Percentiles rank a stretch among this genome's conserved stretches.
Evolutionary conservation across 2,329 filamentous ascomycete genomes (phyloP).

Genomic region (Macrophomina phaseolina): DNA sequence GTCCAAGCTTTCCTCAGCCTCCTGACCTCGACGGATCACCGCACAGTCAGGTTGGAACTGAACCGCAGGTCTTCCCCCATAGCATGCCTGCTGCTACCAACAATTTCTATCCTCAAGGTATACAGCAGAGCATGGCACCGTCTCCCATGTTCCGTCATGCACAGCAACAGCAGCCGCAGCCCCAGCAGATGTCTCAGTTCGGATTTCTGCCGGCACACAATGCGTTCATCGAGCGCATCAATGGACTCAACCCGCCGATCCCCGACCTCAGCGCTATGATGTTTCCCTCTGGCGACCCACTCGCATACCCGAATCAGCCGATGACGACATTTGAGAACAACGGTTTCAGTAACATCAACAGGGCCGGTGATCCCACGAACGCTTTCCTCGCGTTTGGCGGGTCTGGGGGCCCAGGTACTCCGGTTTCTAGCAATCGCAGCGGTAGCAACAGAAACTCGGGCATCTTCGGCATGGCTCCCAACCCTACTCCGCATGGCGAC

Average conservation of each 20-base stretch:
- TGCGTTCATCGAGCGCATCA: slow-evolving; percentile 39
- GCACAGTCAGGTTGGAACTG: not conserved
- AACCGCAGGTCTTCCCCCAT: slow-evolving; percentile 1
- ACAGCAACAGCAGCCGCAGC: not conserved
- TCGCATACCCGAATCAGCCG: slow-evolving; percentile 79
- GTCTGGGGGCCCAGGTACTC: slow-evolving; percentile 4
- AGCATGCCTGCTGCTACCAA: slow-evolving; percentile 17
- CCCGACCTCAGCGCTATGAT: slow-evolving; percentile 78
- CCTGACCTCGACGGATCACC: slow-evolving; percentile 29
- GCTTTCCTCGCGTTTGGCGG: slow-evolving; percentile 2
- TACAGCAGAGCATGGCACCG: slow-evolving; percentile 18
- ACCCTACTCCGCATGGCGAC: slow-evolving; percentile 20
- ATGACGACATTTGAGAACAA: slow-evolving; percentile 63
- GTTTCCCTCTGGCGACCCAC: slow-evolving; percentile 79
- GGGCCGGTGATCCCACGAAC: slow-evolving; percentile 1
- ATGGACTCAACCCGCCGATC: slow-evolving; percentile 53
- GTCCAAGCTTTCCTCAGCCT: slow-evolving; percentile 34
- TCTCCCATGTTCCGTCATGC: slow-evolving; percentile 17
- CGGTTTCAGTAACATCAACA: slow-evolving; percentile 30
- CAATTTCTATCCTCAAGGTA: slow-evolving; percentile 3
- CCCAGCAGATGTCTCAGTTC: not conserved
- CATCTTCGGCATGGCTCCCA: slow-evolving; percentile 19
- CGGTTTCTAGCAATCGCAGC: not conserved
- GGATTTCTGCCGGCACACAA: slow-evolving; percentile 36
- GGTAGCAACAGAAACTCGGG: slow-evolving; percentile 15